Conservation (phyloP, 805 yeast species). For the Lipomyces kockii region DNA sequence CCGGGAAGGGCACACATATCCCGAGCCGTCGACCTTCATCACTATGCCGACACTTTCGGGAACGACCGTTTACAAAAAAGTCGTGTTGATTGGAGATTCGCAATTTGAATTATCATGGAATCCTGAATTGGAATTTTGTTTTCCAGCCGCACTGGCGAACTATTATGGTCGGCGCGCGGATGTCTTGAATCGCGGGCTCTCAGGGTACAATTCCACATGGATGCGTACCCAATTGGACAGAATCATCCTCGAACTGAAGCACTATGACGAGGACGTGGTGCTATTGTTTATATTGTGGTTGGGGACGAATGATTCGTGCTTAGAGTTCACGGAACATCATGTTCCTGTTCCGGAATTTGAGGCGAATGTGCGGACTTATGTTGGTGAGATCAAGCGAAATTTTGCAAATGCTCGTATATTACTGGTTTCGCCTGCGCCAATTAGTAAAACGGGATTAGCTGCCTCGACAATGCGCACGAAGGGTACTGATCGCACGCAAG, state of each 20-base stretch:
- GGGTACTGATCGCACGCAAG: conserved; percentile 30
- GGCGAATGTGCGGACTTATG: conserved; percentile 9
- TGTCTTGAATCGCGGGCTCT: conserved; percentile 36
- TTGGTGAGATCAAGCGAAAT: conserved; percentile 6
- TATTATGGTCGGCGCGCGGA: conserved; percentile 31
- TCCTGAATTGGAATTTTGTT: conserved; percentile 28
- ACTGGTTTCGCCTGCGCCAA: conserved; percentile 32
- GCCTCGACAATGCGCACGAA: conserved; percentile 21
- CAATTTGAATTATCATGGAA: conserved; percentile 38
- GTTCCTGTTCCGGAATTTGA: conserved; percentile 15
- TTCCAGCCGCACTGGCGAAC: conserved; percentile 37
- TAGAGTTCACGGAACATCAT: conserved; percentile 29
- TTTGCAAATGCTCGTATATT: conserved; percentile 23
- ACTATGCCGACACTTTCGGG: not conserved
- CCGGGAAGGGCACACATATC: not conserved
- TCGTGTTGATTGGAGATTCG: conserved; percentile 47
- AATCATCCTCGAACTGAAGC: conserved; percentile 20
- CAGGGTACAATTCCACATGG: conserved; percentile 36
- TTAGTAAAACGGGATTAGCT: conserved; percentile 19
- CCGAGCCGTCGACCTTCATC: not conserved
- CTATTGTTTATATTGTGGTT: conserved; percentile 35
- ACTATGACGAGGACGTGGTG: conserved; percentile 8
- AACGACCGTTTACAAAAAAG: conserved; percentile 46
- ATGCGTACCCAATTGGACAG: conserved; percentile 31
- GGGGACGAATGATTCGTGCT: conserved; percentile 35